Evolutionary conservation across 148 eudicot species (phyloP).

Genomic region (Silene uniflora): DNA sequence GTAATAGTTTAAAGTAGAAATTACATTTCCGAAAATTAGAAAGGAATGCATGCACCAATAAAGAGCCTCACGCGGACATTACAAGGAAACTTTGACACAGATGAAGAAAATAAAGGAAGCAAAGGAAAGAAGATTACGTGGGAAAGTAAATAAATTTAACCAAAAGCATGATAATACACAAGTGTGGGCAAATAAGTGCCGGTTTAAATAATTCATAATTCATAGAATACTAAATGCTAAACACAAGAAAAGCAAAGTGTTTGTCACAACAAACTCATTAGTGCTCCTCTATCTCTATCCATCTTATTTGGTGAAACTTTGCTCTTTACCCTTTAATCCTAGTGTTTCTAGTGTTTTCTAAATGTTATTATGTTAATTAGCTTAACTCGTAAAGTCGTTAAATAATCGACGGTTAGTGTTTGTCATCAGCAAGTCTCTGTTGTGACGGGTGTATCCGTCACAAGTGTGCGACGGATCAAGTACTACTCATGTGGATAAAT

Average conservation of each 20-base stretch:
- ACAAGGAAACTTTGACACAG: background rate
- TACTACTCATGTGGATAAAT: too few relatives aligned
- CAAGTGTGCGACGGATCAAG: too few relatives aligned
- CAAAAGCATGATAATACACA: background rate
- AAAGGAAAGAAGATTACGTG: background rate
- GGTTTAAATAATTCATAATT: background rate
- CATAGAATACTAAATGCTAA: background rate
- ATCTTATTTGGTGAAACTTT: background rate
- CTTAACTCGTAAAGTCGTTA: too few relatives aligned
- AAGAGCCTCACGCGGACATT: slow-evolving; percentile 6
- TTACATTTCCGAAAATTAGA: background rate
- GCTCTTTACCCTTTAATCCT: too few relatives aligned
- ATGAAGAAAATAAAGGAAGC: background rate
- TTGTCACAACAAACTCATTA: slow-evolving; percentile 7
- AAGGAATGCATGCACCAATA: slow-evolving; percentile 4
- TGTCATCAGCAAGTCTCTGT: too few relatives aligned
- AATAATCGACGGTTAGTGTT: too few relatives aligned
- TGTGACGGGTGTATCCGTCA: too few relatives aligned
- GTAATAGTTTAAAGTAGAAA: too few relatives aligned
- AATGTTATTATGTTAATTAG: too few relatives aligned
- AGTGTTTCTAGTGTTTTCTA: too few relatives aligned
- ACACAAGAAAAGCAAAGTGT: slow-evolving; percentile 19
- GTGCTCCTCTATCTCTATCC: slow-evolving; percentile 14
- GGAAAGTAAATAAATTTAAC: background rate
- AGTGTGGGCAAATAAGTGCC: background rate